These are phyloP conservation scores for Phytophthora ramorum DNA, from an alignment of 352 stramenopile genomes.

Conservation along the genomic window DNA sequence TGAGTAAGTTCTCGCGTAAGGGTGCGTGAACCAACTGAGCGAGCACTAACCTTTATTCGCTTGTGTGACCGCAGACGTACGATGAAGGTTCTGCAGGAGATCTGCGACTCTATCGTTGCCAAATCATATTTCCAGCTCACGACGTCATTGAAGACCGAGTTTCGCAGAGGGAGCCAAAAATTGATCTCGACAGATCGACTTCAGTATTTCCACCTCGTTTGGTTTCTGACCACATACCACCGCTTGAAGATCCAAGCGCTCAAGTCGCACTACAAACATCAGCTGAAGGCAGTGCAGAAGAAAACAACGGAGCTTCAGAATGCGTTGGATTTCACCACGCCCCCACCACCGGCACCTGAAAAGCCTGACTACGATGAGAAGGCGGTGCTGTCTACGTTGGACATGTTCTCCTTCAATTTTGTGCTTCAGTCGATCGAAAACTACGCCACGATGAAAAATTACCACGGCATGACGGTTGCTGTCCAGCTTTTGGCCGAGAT, in stretches of 20 bases:
- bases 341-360: constrained; percentile 39
- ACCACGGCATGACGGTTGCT: constrained; percentile 82
- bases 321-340: constrained; percentile 60
- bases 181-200: constrained; percentile 86
- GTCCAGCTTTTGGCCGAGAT: constrained; percentile 85
- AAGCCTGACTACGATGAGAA: constrained; percentile 80
- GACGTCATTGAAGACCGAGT: constrained; percentile 88
- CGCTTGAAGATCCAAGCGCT: constrained; percentile 76
- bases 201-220: constrained; percentile 89
- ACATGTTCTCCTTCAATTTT: constrained; percentile 94
- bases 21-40: background rate
- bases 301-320: constrained; percentile 56
- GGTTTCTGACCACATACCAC: constrained; percentile 87
- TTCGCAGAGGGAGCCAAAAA: constrained; percentile 84
- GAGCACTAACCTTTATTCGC: constrained; percentile 9
- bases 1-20: constrained; percentile 36
- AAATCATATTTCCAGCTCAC: constrained; percentile 90
- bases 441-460: constrained; percentile 82
- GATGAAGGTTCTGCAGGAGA: constrained; percentile 70
- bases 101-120: constrained; percentile 75
- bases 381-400: constrained; percentile 80
- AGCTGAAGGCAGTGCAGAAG: constrained; percentile 62
- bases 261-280: constrained; percentile 72
- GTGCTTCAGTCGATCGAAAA: constrained; percentile 90
- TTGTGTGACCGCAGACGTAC: constrained; percentile 45